These are phyloP conservation scores for Paecilomyces fulvus DNA, from an alignment of 2,329 filamentous ascomycete species.

Conservation along the genomic window DNA sequence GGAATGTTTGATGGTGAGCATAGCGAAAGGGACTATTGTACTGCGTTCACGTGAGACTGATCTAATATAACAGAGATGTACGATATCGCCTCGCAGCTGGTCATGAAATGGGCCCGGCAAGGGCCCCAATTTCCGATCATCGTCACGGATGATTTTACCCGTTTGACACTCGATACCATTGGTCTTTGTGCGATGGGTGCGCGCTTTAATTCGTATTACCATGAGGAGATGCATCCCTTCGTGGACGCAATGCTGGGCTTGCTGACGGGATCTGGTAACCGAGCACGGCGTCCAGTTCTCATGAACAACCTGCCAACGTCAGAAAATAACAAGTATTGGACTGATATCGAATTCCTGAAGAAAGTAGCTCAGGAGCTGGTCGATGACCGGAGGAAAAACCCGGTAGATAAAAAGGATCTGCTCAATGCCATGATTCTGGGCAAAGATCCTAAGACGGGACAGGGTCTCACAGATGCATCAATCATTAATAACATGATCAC, in stretches of 20 bases:
- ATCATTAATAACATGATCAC: conserved; percentile 66
- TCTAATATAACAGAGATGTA: conserved; percentile 24
- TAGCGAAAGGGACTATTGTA: not conserved
- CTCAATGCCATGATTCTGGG: conserved; percentile 62
- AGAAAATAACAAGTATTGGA: conserved; percentile 24
- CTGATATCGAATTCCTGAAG: conserved; percentile 38
- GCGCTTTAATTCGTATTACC: conserved; percentile 69
- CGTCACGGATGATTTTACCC: conserved; percentile 60
- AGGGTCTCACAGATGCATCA: conserved; percentile 53
- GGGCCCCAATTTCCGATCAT: conserved; percentile 51
- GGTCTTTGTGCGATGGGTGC: conserved; percentile 63
- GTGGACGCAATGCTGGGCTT: conserved; percentile 59
- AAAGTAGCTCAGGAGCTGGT: conserved; percentile 54
- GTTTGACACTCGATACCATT: conserved; percentile 64
- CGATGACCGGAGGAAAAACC: conserved; percentile 47
- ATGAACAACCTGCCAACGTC: conserved; percentile 36
- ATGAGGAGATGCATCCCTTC: conserved; percentile 61
- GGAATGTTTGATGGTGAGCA: conserved; percentile 33
- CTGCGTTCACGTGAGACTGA: not conserved
- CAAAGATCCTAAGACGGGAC: conserved; percentile 58
- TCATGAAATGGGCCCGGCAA: conserved; percentile 36
- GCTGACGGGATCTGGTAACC: conserved; percentile 47
- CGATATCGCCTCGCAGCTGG: conserved; percentile 31
- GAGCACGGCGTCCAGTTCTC: conserved; percentile 41
- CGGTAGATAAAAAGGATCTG: conserved; percentile 55